Base-by-base conservation (phyloP, 1,284 basidiomycete genomes). In the Caloboletus inedulis region DNA sequence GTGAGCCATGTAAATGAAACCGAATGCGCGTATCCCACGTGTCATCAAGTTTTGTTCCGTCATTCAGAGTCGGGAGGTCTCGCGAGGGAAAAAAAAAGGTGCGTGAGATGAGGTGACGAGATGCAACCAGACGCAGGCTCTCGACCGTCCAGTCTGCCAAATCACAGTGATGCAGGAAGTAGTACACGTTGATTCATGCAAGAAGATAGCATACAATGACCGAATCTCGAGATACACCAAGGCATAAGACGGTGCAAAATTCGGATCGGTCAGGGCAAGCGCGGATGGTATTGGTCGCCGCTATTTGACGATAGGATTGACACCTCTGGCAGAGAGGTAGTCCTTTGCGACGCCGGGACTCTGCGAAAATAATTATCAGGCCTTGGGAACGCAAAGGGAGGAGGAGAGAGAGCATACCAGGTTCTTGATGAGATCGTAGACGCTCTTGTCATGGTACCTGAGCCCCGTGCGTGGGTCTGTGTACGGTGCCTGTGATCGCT, bases 391-490 rank as follows among this genome's bases (percentile, higher is more conserved):
- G 8, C 14, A 6, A 37, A 2, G 25, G 0, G 10, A 8, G 21
- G 3, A 5, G 36, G 19, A 13, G 27, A 41, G 37, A 34, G 47
- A 23, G 74, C 85, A 60, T 57, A 90, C 91, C 61, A 94, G 74
- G 35, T 80, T 79, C 65, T 89, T 90, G 62, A 94, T 84, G 37
- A 91, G 74, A 50, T 91, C 87, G 66, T 92, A 94, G 6, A 94
- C 82, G 58, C 85, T 89, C 70, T 88, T 91, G 72, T 92, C 88
- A 59, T 94, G 89, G 65, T 90, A 94, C 5, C 91, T 78, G 18
- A 94, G 73, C 1, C 85, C 82, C 0, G 90, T 91, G 3, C 84
- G 81, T 7, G 91, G 91, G 61, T 94, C 90, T 0, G 89, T 93
- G 61, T 94, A 93, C 4, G 86, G 88, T 1, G 87, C 90, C 87